These are phyloP conservation scores for Thalassiosira allenii DNA, from an alignment of 352 stramenopile genomes.

Conservation along the genomic window DNA sequence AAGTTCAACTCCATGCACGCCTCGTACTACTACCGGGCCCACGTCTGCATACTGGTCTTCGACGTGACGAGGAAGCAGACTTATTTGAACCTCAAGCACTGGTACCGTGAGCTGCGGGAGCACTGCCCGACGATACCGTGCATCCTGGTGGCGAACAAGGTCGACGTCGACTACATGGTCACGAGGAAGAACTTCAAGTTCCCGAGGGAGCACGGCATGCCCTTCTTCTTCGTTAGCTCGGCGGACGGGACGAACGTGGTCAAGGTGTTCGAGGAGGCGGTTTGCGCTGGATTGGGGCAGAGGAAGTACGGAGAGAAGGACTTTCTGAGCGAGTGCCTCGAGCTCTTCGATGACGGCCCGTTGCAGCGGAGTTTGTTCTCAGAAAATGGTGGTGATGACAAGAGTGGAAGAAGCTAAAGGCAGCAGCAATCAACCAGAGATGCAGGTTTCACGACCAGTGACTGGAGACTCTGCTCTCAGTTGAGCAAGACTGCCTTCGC, in stretches of 20 bases:
- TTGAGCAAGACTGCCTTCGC: no score
- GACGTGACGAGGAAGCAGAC: constrained; percentile 95
- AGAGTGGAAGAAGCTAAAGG: no score
- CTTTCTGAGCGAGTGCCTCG: constrained; percentile 92
- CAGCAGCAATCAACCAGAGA: no score
- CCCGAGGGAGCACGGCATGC: constrained; percentile 91
- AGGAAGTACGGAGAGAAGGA: constrained; percentile 90
- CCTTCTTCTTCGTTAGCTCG: constrained; percentile 94
- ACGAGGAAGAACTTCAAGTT: constrained; percentile 97
- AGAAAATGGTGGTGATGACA: no score
- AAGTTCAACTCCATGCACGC: constrained; percentile 95
- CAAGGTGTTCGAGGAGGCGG: constrained; percentile 92
- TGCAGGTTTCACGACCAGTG: no score
- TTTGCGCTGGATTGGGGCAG: constrained; percentile 89
- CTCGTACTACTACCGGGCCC: constrained; percentile 95
- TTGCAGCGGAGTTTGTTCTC: constrained; percentile 14
- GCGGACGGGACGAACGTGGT: constrained; percentile 96
- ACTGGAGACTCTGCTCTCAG: no score
- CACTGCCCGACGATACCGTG: constrained; percentile 93
- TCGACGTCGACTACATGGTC: constrained; percentile 94
- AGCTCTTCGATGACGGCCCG: constrained; percentile 85
- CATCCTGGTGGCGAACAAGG: constrained; percentile 97
- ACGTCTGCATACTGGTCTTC: constrained; percentile 94
- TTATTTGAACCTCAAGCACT: constrained; percentile 92
- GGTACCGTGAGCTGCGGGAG: constrained; percentile 90